Percentiles rank a stretch among this genome's conserved stretches.
Evolutionary conservation across 495 filamentous ascomycete genomes (phyloP).

Genomic region (Penicillium soppii): DNA sequence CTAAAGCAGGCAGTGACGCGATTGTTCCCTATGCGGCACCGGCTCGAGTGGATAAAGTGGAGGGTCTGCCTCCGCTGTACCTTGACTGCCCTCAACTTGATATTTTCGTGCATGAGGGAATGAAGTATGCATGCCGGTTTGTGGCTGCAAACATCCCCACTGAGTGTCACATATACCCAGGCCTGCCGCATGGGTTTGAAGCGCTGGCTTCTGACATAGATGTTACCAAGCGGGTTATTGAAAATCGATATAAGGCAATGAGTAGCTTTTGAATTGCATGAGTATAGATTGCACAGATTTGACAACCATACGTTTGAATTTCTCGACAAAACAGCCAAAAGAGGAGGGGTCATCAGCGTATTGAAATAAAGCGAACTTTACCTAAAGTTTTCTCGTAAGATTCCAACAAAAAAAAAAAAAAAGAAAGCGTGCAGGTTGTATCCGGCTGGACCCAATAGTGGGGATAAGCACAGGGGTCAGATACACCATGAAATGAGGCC

Average conservation of each 20-base stretch:
- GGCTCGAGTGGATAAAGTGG: slow-evolving; percentile 17
- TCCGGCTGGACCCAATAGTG: background rate
- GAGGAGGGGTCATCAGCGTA: too few species aligned
- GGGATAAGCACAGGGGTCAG: too few species aligned
- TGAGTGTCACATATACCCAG: slow-evolving; percentile 32
- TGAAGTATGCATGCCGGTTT: slow-evolving; percentile 23
- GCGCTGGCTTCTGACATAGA: slow-evolving; percentile 9
- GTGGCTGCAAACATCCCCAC: slow-evolving; percentile 17
- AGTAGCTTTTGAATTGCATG: slow-evolving; percentile 5
- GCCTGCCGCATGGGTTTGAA: slow-evolving; percentile 30
- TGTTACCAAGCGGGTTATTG: slow-evolving; percentile 1
- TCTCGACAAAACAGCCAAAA: too few species aligned
- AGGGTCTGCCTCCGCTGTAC: slow-evolving; percentile 27
- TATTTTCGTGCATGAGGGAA: slow-evolving; percentile 23
- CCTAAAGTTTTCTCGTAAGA: too few species aligned
- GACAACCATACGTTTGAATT: too few species aligned
- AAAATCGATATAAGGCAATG: slow-evolving; percentile 12
- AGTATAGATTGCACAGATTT: too few species aligned
- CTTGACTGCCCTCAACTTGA: slow-evolving; percentile 26
- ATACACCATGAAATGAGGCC: background rate
- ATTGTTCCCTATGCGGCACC: slow-evolving; percentile 26
- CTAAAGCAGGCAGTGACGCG: slow-evolving; percentile 12
- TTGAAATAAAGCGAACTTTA: too few species aligned
- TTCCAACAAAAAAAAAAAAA: too few species aligned
- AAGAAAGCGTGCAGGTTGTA: too few species aligned